Conservation (phyloP, 345 rosid species). For the Toxicodendron radicans region DNA sequence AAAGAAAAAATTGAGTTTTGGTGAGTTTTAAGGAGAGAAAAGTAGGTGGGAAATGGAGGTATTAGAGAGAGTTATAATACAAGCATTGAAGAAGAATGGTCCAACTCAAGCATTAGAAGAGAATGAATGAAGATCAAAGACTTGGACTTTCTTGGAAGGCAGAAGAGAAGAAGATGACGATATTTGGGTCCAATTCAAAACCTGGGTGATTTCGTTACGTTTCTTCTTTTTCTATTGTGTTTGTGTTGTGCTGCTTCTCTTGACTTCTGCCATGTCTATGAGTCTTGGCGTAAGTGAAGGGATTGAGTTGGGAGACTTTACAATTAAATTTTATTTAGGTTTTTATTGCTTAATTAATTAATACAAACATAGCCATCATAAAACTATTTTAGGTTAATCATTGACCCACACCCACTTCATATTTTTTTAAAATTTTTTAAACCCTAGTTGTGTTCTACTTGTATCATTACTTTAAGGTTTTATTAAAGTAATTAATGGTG, state of each 20-base stretch:
- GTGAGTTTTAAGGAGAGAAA: neutral
- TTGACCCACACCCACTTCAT: no score
- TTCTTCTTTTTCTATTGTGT: neutral
- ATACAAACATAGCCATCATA: neutral
- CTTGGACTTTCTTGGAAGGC: conserved; percentile 13
- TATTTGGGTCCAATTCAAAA: conserved; percentile 20
- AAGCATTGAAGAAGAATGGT: no score
- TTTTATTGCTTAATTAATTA: neutral
- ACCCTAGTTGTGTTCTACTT: neutral
- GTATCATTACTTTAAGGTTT: no score
- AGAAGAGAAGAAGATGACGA: conserved; percentile 28
- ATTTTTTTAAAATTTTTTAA: neutral
- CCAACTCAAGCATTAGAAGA: no score
- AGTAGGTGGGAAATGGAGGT: neutral
- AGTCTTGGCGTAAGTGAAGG: neutral
- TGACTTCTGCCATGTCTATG: neutral
- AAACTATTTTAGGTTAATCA: no score
- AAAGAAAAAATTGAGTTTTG: neutral
- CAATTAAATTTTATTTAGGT: neutral
- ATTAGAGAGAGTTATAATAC: neutral
- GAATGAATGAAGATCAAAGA: neutral
- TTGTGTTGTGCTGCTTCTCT: neutral
- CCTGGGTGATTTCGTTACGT: conserved; percentile 1
- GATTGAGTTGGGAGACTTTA: neutral
- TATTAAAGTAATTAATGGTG: neutral